A percentile compares a stretch with the other conserved stretches of the same genome.
These are phyloP conservation scores for Linnemannia zychae DNA, from an alignment of 192 early-diverging fungal genomes.

Conservation along the genomic window DNA sequence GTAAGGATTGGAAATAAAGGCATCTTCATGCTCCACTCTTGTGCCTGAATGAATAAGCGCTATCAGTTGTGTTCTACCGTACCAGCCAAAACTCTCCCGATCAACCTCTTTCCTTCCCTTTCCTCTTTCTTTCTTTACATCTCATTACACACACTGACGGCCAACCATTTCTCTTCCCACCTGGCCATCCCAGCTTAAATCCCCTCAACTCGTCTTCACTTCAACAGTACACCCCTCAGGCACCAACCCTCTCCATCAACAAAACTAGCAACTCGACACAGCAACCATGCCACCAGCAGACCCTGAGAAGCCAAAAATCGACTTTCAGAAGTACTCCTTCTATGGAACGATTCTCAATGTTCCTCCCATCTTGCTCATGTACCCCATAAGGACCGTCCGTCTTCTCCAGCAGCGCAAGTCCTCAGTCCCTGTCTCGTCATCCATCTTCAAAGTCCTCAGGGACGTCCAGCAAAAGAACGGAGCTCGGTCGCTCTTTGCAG, in stretches of 20 bases:
- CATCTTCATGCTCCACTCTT: background rate
- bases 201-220: background rate
- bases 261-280: background rate
- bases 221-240: background rate
- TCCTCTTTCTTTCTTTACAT: background rate
- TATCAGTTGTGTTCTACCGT: too few relatives aligned
- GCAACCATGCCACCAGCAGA: constrained; percentile 41
- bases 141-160: background rate
- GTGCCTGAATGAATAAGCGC: background rate
- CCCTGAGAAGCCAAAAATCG: constrained; percentile 44
- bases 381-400: constrained; percentile 57
- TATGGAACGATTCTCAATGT: constrained; percentile 57
- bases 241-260: background rate
- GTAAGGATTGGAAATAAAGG: background rate
- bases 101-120: background rate
- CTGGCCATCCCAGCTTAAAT: too few relatives aligned
- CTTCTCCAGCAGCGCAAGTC: constrained; percentile 53
- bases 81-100: too few relatives aligned
- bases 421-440: constrained; percentile 49
- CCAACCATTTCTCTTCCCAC: background rate
- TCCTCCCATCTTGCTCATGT: constrained; percentile 54
- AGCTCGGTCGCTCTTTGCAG: constrained; percentile 46
- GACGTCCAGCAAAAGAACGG: constrained; percentile 53
- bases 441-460: constrained; percentile 54
- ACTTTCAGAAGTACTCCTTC: constrained; percentile 54